These are phyloP conservation scores for Darksidea phi DNA, from an alignment of 495 filamentous ascomycete genomes.

Conservation along the genomic window DNA sequence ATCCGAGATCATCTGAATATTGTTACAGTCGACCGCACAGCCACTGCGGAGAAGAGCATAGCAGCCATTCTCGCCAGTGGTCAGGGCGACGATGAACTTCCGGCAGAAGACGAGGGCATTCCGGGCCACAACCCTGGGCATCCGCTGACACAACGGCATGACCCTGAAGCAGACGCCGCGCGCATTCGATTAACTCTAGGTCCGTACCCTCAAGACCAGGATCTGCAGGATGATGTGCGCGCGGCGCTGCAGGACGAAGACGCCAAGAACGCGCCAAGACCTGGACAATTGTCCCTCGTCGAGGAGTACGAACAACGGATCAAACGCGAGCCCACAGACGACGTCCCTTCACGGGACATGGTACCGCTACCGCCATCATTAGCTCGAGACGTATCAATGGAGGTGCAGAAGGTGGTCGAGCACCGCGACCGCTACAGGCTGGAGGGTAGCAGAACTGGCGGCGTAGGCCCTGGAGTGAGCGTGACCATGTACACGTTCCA, in stretches of 20 bases:
- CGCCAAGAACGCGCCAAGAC: constrained; percentile 60
- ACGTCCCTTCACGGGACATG: constrained; percentile 70
- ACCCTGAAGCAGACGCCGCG: constrained; percentile 52
- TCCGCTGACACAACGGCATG: constrained; percentile 67
- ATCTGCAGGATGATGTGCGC: constrained; percentile 75
- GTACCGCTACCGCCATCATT: constrained; percentile 83
- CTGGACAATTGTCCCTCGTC: constrained; percentile 63
- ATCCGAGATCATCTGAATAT: constrained; percentile 73
- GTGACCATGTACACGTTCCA: constrained; percentile 97
- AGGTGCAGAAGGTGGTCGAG: constrained; percentile 92
- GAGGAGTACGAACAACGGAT: constrained; percentile 81
- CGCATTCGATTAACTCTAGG: constrained; percentile 65
- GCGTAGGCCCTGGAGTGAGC: constrained; percentile 74
- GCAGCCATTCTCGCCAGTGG: constrained; percentile 69
- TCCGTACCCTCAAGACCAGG: constrained; percentile 72
- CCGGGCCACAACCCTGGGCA: constrained; percentile 86
- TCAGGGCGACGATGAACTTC: constrained; percentile 61
- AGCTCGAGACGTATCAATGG: constrained; percentile 85
- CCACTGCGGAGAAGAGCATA: constrained; percentile 73
- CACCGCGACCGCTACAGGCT: constrained; percentile 86
- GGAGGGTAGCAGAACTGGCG: constrained; percentile 67
- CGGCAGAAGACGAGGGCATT: constrained; percentile 88
- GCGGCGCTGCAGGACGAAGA: constrained; percentile 83
- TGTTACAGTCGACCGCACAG: constrained; percentile 67
- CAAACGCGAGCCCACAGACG: constrained; percentile 85